Percentiles rank a stretch among this genome's conserved stretches.
Conservation (phyloP, 179 eudicot genomes). For the Amaranthus tricolor region DNA sequence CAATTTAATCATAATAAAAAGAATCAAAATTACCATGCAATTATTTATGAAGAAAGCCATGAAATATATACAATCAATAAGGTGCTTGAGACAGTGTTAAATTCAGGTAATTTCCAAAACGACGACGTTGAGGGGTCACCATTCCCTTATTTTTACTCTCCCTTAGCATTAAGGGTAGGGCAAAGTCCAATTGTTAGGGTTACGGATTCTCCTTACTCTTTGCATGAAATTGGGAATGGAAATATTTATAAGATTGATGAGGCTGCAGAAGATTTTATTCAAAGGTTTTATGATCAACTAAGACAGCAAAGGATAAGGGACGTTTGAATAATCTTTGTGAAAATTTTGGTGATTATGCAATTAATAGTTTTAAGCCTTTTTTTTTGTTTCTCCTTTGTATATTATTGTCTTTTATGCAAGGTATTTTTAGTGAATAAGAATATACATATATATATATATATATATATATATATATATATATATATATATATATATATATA, state of each 20-base stretch:
- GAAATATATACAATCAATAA: constrained; percentile 28
- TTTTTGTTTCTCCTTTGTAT: not conserved
- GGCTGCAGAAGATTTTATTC: constrained; percentile 50
- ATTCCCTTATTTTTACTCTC: constrained; percentile 26
- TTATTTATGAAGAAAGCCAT: not conserved
- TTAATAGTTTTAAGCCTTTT: not conserved
- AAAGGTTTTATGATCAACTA: constrained; percentile 43
- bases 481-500: no score
- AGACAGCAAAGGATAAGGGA: constrained; percentile 27
- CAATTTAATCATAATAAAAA: constrained; percentile 12
- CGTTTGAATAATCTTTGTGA: constrained; percentile 4
- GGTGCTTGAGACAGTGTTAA: constrained; percentile 32
- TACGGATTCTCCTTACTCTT: constrained; percentile 32
- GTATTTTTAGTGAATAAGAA: constrained; percentile 5
- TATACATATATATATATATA: no score
- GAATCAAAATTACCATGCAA: not conserved
- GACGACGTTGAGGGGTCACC: constrained; percentile 22
- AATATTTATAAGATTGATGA: constrained; percentile 33
- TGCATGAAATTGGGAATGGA: constrained; percentile 22
- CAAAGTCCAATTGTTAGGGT: constrained; percentile 37
- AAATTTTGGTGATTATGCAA: not conserved
- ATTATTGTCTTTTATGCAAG: not conserved
- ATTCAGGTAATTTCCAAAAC: not conserved
- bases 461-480: no score
- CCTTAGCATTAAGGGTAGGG: constrained; percentile 38